A percentile compares a stretch with the other conserved stretches of the same genome.
Evolutionary conservation across 441 rosid species (phyloP).

Genomic region (Erodium texanum): DNA sequence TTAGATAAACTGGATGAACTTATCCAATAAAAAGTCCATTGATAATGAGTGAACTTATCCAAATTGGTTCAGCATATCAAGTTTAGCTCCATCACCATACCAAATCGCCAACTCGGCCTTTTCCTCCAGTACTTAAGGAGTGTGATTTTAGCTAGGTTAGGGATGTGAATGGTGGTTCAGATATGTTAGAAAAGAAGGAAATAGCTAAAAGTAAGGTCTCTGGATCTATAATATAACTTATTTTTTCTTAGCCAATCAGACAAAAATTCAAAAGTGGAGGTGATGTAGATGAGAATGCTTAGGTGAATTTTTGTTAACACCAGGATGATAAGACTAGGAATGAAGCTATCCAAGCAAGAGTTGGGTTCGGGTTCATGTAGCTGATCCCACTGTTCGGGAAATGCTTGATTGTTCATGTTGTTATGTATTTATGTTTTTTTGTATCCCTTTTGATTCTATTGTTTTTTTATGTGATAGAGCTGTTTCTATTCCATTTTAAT

Average conservation of each 20-base stretch:
- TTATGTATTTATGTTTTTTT: not conserved
- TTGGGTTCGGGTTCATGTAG: not conserved
- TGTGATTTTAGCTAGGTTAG: not conserved
- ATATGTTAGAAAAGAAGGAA: not conserved
- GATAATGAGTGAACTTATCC: not conserved
- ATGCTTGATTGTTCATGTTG: not conserved
- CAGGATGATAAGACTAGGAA: slow-evolving; percentile 73
- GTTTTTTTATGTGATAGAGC: not conserved
- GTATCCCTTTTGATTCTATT: slow-evolving; percentile 2
- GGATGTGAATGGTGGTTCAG: not conserved
- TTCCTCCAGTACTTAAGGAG: not conserved
- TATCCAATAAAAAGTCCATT: not conserved
- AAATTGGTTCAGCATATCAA: not conserved
- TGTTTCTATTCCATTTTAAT: slow-evolving; percentile 19
- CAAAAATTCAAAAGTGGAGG: not conserved
- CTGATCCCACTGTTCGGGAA: not conserved
- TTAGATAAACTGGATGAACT: too few species aligned
- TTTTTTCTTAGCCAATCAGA: not conserved
- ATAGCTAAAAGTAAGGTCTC: too few species aligned
- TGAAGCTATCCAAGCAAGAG: slow-evolving; percentile 22
- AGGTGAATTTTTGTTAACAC: not conserved
- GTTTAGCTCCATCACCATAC: not conserved
- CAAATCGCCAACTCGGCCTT: not conserved
- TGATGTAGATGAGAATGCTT: not conserved
- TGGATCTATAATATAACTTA: not conserved